Evolutionary conservation across 208 protist species (phyloP), one percentile per base, ranked within the genome.

Genomic region (Leishmania tarentolae): DNA sequence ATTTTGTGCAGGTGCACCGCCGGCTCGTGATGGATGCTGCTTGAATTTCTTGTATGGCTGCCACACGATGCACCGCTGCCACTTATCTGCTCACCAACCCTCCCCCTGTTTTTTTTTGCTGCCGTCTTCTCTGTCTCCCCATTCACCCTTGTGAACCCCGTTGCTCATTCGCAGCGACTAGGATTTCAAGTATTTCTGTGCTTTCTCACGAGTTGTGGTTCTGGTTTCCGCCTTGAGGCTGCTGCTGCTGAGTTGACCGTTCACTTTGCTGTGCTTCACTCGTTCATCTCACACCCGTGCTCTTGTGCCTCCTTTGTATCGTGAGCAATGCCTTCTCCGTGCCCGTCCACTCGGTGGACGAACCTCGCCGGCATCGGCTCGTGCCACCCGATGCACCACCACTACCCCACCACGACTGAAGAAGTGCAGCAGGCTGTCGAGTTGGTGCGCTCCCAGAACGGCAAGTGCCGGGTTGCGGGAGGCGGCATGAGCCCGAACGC

Each of bases 401-500:
- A 93, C 84, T 88, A 91, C 78, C 90, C 92, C 8, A 42, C 66
- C 24, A 82, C 42, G 42, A 81, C 74, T 0, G 70, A 78, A 31
- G 89, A 87, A 46, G 82, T 93, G 59, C 78, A 78, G 50, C 57
- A 77, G 2, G 24, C 85, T 13, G 69, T 93, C 24, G 70, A 82
- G 42, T 50, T 61, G 7, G 75, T 95, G 17, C 71, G 75, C 0
- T 71, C 82, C 0, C 61, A 57, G 6, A 86, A 88, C 6, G 83
- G 80, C 5, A 92, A 84, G 74, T 91, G 86, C 66, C 92, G 92
- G 28, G 87, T 93, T 13, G 90, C 85, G 15, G 92, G 90, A 31
- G 85, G 52, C 9, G 90, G 90, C 31, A 91, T 88, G 70, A 95
- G 90, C 78, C 90, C 90, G 5, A 94, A 94, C 82, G 77, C 75